Base-by-base conservation (phyloP, 2,329 filamentous ascomycete species). In the Pseudogymnoascus destructans region DNA sequence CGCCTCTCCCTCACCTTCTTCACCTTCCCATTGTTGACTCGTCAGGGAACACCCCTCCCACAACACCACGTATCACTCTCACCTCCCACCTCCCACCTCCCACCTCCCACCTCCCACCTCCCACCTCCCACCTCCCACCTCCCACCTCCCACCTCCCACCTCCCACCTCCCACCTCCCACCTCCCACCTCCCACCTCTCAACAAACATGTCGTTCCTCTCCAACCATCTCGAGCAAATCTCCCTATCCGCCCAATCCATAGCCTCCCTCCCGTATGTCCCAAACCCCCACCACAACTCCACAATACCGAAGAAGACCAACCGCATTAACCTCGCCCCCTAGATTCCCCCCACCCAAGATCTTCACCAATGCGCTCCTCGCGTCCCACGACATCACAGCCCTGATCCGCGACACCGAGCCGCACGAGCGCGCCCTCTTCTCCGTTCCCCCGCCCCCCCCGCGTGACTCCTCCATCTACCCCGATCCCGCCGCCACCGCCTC, bases 391-490 rank as follows among this genome's bases (percentile, higher is more conserved):
- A 97, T 98, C 65, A 97, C 93, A 3, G 82, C 88, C 10, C 76
- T 98, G 54, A 96, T 98, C 67, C 87, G 93, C 61, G 93, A 98
- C 70, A 96, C 92, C 3, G 93, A 98, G 72, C 75, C 86, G 19
- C 92, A 97, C 73, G 93, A 98, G 71, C 86, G 91, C 67, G 92
- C 92, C 5, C 82, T 98, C 15, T 98, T 97, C 75, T 95, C 92
- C 35, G 85, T 95, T 0, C 90, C 92, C 0, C 83, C 87, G 0
- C 77, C 74, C 4, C 77, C 77, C 3, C 78, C 68, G 38, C 75
- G 68, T 70, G 76, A 69, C 64, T 75, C 70, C 62, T 79, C 66
- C 66, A 73, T 65, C 69, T 77, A 64, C 66, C 79, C 66, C 65
- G 73, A 66, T 70, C 76, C 63, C 65, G 76, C 63, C 65, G 9